phyloP scores from a whole-genome alignment of 805 yeast genomes.

The Ogataea glucozyma region DNA sequence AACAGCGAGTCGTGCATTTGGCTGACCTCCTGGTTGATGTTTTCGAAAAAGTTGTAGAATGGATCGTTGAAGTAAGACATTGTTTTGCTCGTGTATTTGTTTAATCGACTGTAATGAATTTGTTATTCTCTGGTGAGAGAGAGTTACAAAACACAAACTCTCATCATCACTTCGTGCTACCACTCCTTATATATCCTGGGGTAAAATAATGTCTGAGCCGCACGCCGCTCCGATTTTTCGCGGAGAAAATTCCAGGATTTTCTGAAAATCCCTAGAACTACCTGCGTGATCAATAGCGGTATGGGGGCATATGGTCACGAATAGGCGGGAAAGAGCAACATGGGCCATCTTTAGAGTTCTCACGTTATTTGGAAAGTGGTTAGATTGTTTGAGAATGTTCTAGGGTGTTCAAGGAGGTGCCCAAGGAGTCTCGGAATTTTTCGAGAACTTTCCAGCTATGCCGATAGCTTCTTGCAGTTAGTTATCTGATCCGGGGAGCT shows the following conservation, averaged over 20 bases:
- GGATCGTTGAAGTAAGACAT: constrained; percentile 35
- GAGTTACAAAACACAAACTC: neutral
- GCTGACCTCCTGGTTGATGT: constrained; percentile 43
- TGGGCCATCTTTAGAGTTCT: too few species aligned
- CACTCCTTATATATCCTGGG: constrained; percentile 41
- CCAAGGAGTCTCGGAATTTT: too few species aligned
- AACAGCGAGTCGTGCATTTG: constrained; percentile 37
- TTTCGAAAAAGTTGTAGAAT: constrained; percentile 46
- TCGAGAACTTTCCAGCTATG: too few species aligned
- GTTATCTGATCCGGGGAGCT: too few species aligned
- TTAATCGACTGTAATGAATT: neutral
- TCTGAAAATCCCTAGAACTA: neutral
- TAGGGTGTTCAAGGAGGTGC: neutral
- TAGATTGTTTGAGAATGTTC: neutral
- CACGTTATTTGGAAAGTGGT: too few species aligned
- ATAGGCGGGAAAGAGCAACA: too few species aligned
- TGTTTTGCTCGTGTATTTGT: neutral
- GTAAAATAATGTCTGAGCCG: constrained; percentile 45
- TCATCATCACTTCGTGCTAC: neutral
- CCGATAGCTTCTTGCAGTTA: too few species aligned
- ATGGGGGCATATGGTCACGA: too few species aligned
- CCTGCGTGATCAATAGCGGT: neutral
- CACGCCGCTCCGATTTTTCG: constrained; percentile 41
- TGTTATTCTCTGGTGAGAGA: neutral
- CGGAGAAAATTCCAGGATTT: constrained; percentile 40